Conservation (phyloP, 1,284 basidiomycete species). For the Coriolopsis trogii region DNA sequence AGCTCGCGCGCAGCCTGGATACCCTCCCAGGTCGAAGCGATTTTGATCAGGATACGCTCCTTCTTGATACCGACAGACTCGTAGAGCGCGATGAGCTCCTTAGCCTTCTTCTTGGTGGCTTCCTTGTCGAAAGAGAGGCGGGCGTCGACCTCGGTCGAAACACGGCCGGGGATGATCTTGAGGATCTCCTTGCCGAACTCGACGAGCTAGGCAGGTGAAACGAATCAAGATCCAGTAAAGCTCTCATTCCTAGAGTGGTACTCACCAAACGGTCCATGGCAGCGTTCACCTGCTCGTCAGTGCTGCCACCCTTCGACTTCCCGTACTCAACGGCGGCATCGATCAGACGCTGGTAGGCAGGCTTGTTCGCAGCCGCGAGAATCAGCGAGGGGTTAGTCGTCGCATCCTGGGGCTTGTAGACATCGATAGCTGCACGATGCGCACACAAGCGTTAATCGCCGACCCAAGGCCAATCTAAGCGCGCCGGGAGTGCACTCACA, state of each 20-base stretch:
- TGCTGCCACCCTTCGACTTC: constrained; percentile 78
- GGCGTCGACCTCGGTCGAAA: constrained; percentile 99
- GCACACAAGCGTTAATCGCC: constrained; percentile 5
- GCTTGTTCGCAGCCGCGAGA: constrained; percentile 91
- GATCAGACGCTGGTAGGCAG: constrained; percentile 85
- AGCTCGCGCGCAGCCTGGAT: constrained; percentile 98
- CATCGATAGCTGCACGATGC: constrained; percentile 69
- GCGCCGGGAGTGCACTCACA: constrained; percentile 48
- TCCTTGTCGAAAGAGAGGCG: constrained; percentile 96
- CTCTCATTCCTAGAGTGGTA: constrained; percentile 3
- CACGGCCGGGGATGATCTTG: constrained; percentile 94
- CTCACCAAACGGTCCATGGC: constrained; percentile 89
- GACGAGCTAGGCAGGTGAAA: constrained; percentile 68
- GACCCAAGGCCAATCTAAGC: constrained; percentile 8
- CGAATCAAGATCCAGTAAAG: not conserved
- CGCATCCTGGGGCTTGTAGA: constrained; percentile 92
- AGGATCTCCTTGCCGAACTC: constrained; percentile 98
- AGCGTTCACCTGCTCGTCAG: constrained; percentile 73
- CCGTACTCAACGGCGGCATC: constrained; percentile 83
- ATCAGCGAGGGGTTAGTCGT: constrained; percentile 96
- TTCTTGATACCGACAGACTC: constrained; percentile 88
- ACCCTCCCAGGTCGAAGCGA: constrained; percentile 99
- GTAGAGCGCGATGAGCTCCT: constrained; percentile 94
- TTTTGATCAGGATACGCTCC: constrained; percentile 98
- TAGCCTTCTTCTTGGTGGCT: constrained; percentile 90